Evolutionary conservation across 192 early-diverging fungal genomes (phyloP).

Genomic region (Backusella luteola): DNA sequence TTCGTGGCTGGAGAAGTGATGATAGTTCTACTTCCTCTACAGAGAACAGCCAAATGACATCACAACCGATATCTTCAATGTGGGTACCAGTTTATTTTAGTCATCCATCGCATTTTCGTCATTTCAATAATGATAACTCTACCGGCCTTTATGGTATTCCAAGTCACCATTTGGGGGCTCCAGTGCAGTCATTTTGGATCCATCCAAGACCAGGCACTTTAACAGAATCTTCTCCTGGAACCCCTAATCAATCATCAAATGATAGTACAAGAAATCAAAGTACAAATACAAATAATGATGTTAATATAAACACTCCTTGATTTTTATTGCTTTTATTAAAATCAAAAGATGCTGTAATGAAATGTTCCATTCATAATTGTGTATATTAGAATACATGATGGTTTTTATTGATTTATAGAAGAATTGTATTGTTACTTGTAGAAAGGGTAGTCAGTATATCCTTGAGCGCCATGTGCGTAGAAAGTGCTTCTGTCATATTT

Average conservation of each 20-base stretch:
- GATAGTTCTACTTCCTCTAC: not conserved
- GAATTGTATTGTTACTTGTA: not conserved
- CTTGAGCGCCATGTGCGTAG: conserved; percentile 7
- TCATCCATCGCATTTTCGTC: not conserved
- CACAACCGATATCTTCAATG: not conserved
- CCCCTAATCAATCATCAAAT: not conserved
- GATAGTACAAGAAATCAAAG: not conserved
- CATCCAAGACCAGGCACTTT: not conserved
- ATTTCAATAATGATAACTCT: not conserved
- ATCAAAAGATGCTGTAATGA: not conserved
- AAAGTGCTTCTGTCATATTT: conserved; percentile 31
- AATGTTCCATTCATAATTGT: not conserved
- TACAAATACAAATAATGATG: not conserved
- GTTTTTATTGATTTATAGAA: not conserved
- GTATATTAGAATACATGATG: not conserved
- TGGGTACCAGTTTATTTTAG: conserved; percentile 4
- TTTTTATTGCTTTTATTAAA: not conserved
- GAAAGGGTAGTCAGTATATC: conserved; percentile 37
- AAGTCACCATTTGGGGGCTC: not conserved
- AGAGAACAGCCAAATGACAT: not conserved
- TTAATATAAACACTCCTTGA: not conserved
- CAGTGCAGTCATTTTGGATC: not conserved
- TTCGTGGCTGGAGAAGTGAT: conserved; percentile 8
- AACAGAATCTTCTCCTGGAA: not conserved
- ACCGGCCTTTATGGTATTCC: not conserved